A percentile compares a stretch with the other conserved stretches of the same genome.
Conservation (phyloP, 768 basidiomycete species). For the Phanerochaete carnosa region DNA sequence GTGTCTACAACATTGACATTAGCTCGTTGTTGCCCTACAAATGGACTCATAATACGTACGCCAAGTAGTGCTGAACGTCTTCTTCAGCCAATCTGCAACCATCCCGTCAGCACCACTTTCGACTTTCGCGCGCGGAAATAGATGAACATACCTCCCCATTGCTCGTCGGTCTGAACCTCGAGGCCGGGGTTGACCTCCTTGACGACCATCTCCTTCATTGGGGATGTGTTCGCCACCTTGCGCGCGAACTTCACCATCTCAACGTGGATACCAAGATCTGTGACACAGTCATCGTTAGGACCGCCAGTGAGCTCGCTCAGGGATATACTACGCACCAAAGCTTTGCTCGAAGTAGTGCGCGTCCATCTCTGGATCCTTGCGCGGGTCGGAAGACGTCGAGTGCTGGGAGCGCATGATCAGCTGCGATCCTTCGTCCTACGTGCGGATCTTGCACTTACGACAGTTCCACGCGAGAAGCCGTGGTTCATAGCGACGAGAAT, state of each 20-base stretch:
- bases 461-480: constrained; percentile 28
- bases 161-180: constrained; percentile 24
- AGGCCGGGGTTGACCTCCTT: constrained; percentile 29
- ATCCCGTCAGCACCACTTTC: constrained; percentile 8
- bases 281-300: background rate
- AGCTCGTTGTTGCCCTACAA: background rate
- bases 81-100: constrained; percentile 3
- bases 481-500: constrained; percentile 22
- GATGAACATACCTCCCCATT: background rate
- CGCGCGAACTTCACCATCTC: constrained; percentile 26
- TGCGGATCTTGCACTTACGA: constrained; percentile 18
- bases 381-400: constrained; percentile 20
- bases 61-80: constrained; percentile 13
- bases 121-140: background rate
- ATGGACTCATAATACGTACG: constrained; percentile 5
- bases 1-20: constrained; percentile 10
- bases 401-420: constrained; percentile 13
- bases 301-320: background rate
- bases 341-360: constrained; percentile 29
- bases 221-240: constrained; percentile 12
- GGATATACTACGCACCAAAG: constrained; percentile 16
- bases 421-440: background rate
- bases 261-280: constrained; percentile 24
- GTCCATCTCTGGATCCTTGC: constrained; percentile 23
- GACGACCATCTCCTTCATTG: constrained; percentile 17